Evolutionary conservation across 345 rosid genomes (phyloP).

Genomic region (Hibiscus syriacus): DNA sequence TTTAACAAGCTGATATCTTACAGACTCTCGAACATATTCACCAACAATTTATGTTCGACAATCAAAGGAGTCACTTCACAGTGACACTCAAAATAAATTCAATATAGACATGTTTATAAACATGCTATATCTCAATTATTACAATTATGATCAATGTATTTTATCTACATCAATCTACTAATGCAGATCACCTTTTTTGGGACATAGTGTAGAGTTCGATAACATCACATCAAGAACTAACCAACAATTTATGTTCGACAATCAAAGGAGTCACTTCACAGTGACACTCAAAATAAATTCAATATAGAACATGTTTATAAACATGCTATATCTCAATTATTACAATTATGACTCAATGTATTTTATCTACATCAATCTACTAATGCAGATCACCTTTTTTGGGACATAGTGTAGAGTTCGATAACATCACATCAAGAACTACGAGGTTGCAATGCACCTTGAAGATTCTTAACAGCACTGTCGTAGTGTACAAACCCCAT

Average conservation of each 20-base stretch:
- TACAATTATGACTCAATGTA: neutral
- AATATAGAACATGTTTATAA: neutral
- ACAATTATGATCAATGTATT: neutral
- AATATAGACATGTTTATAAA: neutral
- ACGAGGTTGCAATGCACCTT: constrained; percentile 36
- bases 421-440: constrained; percentile 22
- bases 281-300: constrained; percentile 5
- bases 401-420: neutral
- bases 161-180: constrained; percentile 4
- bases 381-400: neutral
- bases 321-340: too few species aligned
- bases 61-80: too few species aligned
- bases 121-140: too few species aligned
- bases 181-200: neutral
- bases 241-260: too few species aligned
- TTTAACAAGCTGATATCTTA: neutral
- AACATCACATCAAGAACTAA: constrained; percentile 22
- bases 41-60: too few species aligned
- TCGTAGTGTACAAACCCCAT: constrained; percentile 86
- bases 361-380: neutral
- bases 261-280: too few species aligned
- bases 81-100: constrained; percentile 8
- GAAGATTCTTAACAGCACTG: constrained; percentile 66
- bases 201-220: neutral
- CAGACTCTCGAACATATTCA: neutral